Conservation (phyloP, 495 filamentous ascomycete genomes). For the Aspergillus avenaceus region DNA sequence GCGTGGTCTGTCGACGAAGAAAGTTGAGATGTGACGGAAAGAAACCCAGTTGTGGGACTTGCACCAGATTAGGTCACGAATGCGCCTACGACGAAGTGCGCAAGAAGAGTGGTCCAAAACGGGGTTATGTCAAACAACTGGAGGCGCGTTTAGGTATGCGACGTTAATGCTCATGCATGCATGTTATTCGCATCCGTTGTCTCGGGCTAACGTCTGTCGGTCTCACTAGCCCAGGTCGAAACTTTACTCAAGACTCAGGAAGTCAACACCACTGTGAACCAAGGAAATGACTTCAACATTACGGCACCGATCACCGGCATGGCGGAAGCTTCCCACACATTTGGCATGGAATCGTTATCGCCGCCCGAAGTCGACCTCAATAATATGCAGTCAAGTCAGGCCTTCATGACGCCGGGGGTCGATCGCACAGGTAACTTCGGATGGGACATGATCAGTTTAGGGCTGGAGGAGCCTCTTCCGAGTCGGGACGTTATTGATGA, state of each 20-base stretch:
- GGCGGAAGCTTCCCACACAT: slow-evolving; percentile 24
- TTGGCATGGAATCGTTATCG: slow-evolving; percentile 19
- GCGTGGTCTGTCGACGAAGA: slow-evolving; percentile 88
- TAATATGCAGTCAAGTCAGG: slow-evolving; percentile 18
- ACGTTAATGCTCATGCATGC: not conserved
- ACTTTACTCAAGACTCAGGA: slow-evolving; percentile 72
- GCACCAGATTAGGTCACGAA: slow-evolving; percentile 79
- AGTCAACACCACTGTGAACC: slow-evolving; percentile 15
- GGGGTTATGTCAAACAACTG: slow-evolving; percentile 96
- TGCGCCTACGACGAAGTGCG: slow-evolving; percentile 95
- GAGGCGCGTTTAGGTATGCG: slow-evolving; percentile 84
- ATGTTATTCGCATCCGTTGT: not conserved
- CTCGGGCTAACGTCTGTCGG: slow-evolving; percentile 18
- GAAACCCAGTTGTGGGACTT: slow-evolving; percentile 87
- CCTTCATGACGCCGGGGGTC: slow-evolving; percentile 14
- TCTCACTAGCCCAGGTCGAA: slow-evolving; percentile 80
- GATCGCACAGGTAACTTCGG: slow-evolving; percentile 45
- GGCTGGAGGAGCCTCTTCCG: slow-evolving; percentile 87
- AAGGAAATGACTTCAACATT: slow-evolving; percentile 20
- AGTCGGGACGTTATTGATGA: slow-evolving; percentile 85
- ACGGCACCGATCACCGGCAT: slow-evolving; percentile 18
- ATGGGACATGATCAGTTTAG: slow-evolving; percentile 95
- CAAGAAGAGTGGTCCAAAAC: slow-evolving; percentile 96
- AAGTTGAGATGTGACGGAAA: slow-evolving; percentile 77
- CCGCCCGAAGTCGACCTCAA: slow-evolving; percentile 20